phyloP scores from a whole-genome alignment of 1,284 basidiomycete genomes.

The Rhodotorula sp. region DNA sequence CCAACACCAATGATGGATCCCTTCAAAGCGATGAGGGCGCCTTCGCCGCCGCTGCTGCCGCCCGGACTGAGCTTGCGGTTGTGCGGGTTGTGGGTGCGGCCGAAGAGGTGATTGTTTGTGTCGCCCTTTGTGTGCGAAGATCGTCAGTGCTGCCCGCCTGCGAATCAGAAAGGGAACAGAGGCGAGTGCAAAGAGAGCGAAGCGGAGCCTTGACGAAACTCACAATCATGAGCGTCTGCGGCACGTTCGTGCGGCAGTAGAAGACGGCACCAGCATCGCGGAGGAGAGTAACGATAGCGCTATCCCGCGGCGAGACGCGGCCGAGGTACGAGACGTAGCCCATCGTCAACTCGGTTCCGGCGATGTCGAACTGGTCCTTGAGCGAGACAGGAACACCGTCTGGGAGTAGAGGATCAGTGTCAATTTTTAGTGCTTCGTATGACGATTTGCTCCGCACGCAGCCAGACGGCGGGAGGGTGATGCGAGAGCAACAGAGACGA shows the following conservation, averaged over 20 bases:
- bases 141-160: too few relatives aligned
- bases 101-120: constrained; percentile 44
- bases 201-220: too few relatives aligned
- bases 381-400: constrained; percentile 55
- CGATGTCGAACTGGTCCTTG: constrained; percentile 55
- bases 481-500: too few relatives aligned
- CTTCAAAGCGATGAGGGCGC: constrained; percentile 59
- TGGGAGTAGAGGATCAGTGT: background rate
- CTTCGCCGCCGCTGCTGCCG: constrained; percentile 58
- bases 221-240: background rate
- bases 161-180: background rate
- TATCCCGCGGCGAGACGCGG: constrained; percentile 9
- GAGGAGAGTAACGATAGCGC: constrained; percentile 4
- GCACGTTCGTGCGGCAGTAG: constrained; percentile 3
- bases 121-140: constrained; percentile 10
- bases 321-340: constrained; percentile 13
- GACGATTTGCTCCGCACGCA: too few relatives aligned
- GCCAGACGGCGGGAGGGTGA: too few relatives aligned
- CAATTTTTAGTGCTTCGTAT: too few relatives aligned
- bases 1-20: constrained; percentile 61
- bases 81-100: constrained; percentile 49
- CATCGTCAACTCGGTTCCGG: constrained; percentile 14
- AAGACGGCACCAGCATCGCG: constrained; percentile 2
- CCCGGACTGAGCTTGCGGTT: constrained; percentile 55
- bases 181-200: background rate